Percentiles rank a stretch among this genome's conserved stretches.
phyloP scores from a whole-genome alignment of 2,329 filamentous ascomycete species.

The Thermochaetoides dissita region DNA sequence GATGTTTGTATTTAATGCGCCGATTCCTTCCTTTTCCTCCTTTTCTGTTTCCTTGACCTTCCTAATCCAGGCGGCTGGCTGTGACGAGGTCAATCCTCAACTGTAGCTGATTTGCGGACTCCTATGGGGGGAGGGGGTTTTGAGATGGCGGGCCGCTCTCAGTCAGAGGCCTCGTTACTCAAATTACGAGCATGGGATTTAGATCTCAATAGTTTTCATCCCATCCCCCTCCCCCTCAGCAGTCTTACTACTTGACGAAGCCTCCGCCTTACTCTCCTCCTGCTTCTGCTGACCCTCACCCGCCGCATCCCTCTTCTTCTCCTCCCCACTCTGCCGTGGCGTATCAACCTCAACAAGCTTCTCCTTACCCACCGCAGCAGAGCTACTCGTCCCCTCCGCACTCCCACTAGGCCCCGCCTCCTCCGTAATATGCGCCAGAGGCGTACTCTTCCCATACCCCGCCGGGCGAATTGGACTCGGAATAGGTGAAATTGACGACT shows the following conservation, averaged over 20 bases:
- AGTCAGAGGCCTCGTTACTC: no score
- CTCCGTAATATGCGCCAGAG: constrained; percentile 61
- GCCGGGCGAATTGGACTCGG: constrained; percentile 48
- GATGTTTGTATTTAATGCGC: no score
- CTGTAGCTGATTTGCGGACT: no score
- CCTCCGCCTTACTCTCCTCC: constrained; percentile 23
- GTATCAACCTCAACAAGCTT: constrained; percentile 45
- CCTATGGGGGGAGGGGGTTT: background rate
- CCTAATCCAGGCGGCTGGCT: no score
- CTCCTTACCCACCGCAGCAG: constrained; percentile 10
- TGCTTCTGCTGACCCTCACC: background rate
- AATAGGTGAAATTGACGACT: constrained; percentile 43
- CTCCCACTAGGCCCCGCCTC: constrained; percentile 26
- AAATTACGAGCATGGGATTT: constrained; percentile 6
- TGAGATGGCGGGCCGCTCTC: no score
- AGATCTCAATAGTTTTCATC: constrained; percentile 52
- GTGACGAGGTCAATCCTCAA: no score
- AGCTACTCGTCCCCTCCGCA: no score
- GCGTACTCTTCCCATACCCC: constrained; percentile 52
- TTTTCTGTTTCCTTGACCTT: no score
- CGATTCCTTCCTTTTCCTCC: no score
- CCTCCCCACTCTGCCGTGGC: constrained; percentile 34
- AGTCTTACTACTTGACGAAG: constrained; percentile 17
- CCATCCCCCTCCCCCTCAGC: constrained; percentile 27
- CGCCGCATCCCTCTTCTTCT: constrained; percentile 17